Base-by-base conservation (phyloP, 805 yeast species). In the Metschnikowia orientalis region DNA sequence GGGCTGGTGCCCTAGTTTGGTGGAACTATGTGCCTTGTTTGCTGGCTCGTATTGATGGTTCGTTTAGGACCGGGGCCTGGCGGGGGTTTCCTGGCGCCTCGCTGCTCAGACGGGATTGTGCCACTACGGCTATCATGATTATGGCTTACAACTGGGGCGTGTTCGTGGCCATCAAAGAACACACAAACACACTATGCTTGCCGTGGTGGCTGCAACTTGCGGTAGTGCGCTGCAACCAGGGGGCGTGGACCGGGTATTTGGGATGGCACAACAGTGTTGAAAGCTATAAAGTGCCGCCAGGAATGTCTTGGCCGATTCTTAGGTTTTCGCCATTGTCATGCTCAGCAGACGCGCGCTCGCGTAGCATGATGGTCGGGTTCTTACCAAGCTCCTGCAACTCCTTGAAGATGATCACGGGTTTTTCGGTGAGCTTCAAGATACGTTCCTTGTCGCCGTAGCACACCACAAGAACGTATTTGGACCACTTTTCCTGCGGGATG, bases 401-500 rank as follows among this genome's bases (percentile, higher is more conserved):
- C 55, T 86, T 83, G 54, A 87, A 86, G 7, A 88, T 79, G 22
- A 74, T 65, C 6, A 90, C 94, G 0, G 98, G 98, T 54, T 78
- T 83, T 51, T 90, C 98, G 17, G 86, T 85, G 42, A 84, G 66
- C 23, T 82, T 85, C 28, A 92, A 59, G 7, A 88, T 76, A 18
- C 96, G 65, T 52, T 90, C 97, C 50, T 82, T 82, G 54, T 88
- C 95, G 15, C 92, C 95, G 53, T 86, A 88, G 52, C 94, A 83
- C 10, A 90, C 83, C 11, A 89, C 88, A 32, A 90, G 63, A 2
- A 89, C 95, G 53, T 88, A 90, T 49, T 86, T 82, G 32, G 83
- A 71, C 89, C 95, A 84, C 51, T 87, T 95, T 32, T 76, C 80
- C 19, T 77, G 74, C 28, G 77, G 78, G 30, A 90, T 69, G 38